Percentiles rank a stretch among this genome's conserved stretches.
Evolutionary conservation across 1,139 yeast species (phyloP).

Genomic region (Arxiozyma slooffiae): DNA sequence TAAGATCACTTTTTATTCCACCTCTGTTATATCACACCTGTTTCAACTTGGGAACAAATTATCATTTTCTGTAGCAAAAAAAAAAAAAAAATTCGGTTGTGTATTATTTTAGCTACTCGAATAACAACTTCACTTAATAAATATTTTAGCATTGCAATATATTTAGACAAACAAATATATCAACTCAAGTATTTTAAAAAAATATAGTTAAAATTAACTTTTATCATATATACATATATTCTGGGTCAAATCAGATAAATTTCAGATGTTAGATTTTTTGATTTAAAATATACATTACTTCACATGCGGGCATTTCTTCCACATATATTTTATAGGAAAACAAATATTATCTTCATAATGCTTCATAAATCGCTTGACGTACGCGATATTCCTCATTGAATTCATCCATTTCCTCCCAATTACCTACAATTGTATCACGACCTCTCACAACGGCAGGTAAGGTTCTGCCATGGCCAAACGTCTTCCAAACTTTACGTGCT

Average conservation of each 20-base stretch:
- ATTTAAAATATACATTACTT: too few species aligned
- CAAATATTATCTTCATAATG: constrained; percentile 29
- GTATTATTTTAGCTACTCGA: background rate
- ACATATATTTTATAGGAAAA: too few species aligned
- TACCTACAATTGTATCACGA: constrained; percentile 73
- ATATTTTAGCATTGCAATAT: too few species aligned
- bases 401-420: constrained; percentile 71
- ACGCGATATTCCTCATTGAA: constrained; percentile 76
- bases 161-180: background rate
- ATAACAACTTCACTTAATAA: background rate
- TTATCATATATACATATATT: too few species aligned
- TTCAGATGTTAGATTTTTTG: background rate
- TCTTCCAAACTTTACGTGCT: constrained; percentile 79
- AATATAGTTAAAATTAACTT: background rate
- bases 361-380: constrained; percentile 45
- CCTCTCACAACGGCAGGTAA: constrained; percentile 92
- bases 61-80: too few species aligned
- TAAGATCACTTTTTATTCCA: too few species aligned
- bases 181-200: too few species aligned
- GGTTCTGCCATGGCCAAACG: constrained; percentile 61
- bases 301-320: background rate
- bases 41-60: too few species aligned
- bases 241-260: background rate
- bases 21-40: too few species aligned
- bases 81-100: too few species aligned